phyloP scores from a whole-genome alignment of 1,139 yeast genomes.

The Debaryomycetaceae sp. region DNA sequence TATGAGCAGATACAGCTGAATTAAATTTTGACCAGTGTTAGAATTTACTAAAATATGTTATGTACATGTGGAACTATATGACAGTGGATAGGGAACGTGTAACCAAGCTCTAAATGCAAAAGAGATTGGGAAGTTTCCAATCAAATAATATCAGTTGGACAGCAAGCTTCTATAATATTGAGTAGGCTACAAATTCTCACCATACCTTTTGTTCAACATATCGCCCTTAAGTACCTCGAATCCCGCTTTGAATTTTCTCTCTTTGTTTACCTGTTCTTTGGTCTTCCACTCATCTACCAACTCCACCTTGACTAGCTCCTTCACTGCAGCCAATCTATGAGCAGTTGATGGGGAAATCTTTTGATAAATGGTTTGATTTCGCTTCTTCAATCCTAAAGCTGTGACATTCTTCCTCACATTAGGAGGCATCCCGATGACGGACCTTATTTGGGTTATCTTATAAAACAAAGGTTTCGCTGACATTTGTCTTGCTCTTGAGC shows the following conservation, averaged over 20 bases:
- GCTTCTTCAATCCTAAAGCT: conserved; percentile 71
- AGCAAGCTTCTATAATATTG: no score
- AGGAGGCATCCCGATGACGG: conserved; percentile 83
- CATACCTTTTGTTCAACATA: conserved; percentile 7
- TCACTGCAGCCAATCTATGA: conserved; percentile 77
- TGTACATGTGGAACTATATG: no score
- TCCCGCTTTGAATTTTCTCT: conserved; percentile 64
- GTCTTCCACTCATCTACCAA: conserved; percentile 54
- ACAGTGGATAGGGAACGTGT: no score
- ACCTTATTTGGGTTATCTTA: conserved; percentile 73
- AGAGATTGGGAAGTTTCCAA: no score
- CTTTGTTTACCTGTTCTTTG: conserved; percentile 48
- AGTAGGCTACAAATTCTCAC: not conserved
- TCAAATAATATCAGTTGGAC: no score
- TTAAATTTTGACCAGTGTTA: no score
- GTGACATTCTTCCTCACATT: conserved; percentile 59
- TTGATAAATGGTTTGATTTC: conserved; percentile 74
- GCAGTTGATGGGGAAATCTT: conserved; percentile 76
- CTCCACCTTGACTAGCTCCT: conserved; percentile 86
- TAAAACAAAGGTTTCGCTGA: conserved; percentile 26
- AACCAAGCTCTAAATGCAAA: no score
- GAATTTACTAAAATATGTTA: no score
- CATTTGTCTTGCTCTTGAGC: conserved; percentile 5
- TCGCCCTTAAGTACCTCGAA: conserved; percentile 28
- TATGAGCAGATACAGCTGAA: no score